Percentiles rank a stretch among this genome's conserved stretches.
Evolutionary conservation across 2,329 filamentous ascomycete genomes (phyloP).

Genomic region (Fusarium nodosum): DNA sequence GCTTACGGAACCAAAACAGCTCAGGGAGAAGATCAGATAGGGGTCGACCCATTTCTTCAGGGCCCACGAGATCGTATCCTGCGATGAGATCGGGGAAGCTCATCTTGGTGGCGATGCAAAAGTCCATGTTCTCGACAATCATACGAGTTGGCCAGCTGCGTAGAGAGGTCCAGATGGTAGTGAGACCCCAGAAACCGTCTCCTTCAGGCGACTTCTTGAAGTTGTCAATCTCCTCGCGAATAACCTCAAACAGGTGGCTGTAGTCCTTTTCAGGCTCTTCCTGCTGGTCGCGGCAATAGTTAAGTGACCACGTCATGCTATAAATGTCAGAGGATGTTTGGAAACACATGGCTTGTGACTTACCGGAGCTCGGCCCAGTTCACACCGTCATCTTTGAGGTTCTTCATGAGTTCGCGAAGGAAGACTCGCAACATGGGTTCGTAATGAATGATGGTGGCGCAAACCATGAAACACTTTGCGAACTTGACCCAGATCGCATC

Average conservation of each 20-base stretch:
- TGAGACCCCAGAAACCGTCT: slow-evolving; percentile 83
- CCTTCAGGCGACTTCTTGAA: slow-evolving; percentile 82
- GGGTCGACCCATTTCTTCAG: slow-evolving; percentile 84
- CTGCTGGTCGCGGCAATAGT: slow-evolving; percentile 74
- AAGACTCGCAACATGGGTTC: slow-evolving; percentile 89
- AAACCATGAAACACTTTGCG: slow-evolving; percentile 77
- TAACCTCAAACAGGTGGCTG: slow-evolving; percentile 76
- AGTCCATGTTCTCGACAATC: slow-evolving; percentile 85
- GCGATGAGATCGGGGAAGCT: slow-evolving; percentile 83
- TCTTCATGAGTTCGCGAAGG: slow-evolving; percentile 76
- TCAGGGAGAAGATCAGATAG: slow-evolving; percentile 84
- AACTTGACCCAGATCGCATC: slow-evolving; percentile 91
- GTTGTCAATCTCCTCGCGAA: slow-evolving; percentile 81
- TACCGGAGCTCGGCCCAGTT: slow-evolving; percentile 83
- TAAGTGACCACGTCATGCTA: slow-evolving; percentile 78
- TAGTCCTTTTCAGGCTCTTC: slow-evolving; percentile 77
- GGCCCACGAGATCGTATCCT: slow-evolving; percentile 91
- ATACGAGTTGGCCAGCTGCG: slow-evolving; percentile 73
- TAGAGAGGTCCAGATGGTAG: slow-evolving; percentile 86
- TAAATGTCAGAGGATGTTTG: slow-evolving; percentile 20
- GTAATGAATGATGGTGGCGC: slow-evolving; percentile 84
- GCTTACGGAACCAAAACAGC: slow-evolving; percentile 93
- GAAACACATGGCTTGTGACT: slow-evolving; percentile 23
- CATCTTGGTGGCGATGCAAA: slow-evolving; percentile 86
- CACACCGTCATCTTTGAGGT: slow-evolving; percentile 84